Conservation (phyloP, 352 stramenopile genomes). For the Phytopythium chamaehyphon region DNA sequence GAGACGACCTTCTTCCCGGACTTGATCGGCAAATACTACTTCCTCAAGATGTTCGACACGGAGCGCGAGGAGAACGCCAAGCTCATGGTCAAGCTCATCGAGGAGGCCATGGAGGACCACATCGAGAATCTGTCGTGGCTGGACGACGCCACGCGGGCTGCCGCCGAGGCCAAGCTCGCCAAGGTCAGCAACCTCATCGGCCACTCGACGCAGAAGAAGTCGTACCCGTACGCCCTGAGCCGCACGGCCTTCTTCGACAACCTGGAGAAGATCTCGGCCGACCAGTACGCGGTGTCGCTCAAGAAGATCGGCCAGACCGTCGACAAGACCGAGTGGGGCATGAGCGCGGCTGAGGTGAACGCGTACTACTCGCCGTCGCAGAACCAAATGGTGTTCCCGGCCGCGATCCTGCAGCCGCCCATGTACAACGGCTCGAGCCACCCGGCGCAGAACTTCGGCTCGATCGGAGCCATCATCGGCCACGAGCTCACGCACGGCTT, state of each 20-base stretch:
- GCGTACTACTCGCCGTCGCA: conserved; percentile 61
- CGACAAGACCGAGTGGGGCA: conserved; percentile 69
- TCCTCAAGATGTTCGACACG: conserved; percentile 71
- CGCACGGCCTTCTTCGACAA: conserved; percentile 47
- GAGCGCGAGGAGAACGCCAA: conserved; percentile 48
- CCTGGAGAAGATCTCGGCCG: conserved; percentile 26
- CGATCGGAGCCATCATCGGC: conserved; percentile 88
- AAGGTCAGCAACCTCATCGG: conserved; percentile 30
- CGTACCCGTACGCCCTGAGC: conserved; percentile 24
- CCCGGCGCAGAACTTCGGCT: conserved; percentile 88
- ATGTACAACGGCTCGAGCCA: conserved; percentile 84
- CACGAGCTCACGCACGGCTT: conserved; percentile 95
- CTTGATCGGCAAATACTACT: conserved; percentile 74
- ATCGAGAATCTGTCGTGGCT: conserved; percentile 89
- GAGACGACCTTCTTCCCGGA: conserved; percentile 23
- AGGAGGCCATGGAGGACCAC: conserved; percentile 67
- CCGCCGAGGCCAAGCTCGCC: conserved; percentile 81
- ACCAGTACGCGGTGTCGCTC: conserved; percentile 18
- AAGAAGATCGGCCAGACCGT: conserved; percentile 34
- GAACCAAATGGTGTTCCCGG: conserved; percentile 93
- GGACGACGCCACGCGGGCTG: conserved; percentile 64
- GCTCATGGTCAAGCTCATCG: conserved; percentile 76
- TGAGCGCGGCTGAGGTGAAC: conserved; percentile 90
- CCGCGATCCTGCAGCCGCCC: conserved; percentile 90
- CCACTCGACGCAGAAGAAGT: conserved; percentile 31